These are phyloP conservation scores for Aeschynomene evenia DNA, from an alignment of 306 rosid genomes.

Conservation along the genomic window DNA sequence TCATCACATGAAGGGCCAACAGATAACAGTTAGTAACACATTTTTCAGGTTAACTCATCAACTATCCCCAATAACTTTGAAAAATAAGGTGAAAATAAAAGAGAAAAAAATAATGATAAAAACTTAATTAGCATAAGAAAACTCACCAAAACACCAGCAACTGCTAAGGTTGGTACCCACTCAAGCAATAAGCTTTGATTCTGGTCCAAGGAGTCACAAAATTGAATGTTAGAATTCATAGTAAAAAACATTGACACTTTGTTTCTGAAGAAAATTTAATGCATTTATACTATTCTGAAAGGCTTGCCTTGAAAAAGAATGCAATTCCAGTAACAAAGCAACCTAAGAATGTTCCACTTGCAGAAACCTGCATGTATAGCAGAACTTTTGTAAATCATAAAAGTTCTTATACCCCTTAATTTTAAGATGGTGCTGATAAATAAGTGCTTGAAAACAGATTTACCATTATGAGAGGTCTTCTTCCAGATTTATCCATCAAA, in stretches of 20 bases:
- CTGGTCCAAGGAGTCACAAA: constrained; percentile 35
- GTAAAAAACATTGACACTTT: not conserved
- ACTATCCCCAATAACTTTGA: not conserved
- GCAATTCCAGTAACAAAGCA: constrained; percentile 59
- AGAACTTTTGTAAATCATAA: constrained; percentile 4
- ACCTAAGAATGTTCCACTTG: constrained; percentile 70
- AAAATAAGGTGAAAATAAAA: not conserved
- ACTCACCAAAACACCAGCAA: constrained; percentile 74
- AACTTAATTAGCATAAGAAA: not conserved
- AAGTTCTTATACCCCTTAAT: not conserved
- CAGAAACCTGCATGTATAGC: constrained; percentile 44
- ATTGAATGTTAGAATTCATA: constrained; percentile 8
- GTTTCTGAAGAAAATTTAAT: not conserved
- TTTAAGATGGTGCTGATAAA: not conserved
- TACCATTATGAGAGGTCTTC: constrained; percentile 70
- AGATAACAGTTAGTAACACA: constrained; percentile 5
- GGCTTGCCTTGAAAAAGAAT: constrained; percentile 53
- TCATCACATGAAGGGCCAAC: constrained; percentile 5
- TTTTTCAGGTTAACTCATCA: not conserved
- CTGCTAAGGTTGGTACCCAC: constrained; percentile 49
- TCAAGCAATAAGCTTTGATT: constrained; percentile 41
- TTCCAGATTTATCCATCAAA: constrained; percentile 68
- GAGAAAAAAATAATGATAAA: too few species aligned
- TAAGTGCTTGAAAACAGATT: not conserved
- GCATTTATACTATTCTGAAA: not conserved